These are phyloP conservation scores for Zymoseptoria brevis DNA, from an alignment of 2,329 filamentous ascomycete genomes.

Conservation along the genomic window DNA sequence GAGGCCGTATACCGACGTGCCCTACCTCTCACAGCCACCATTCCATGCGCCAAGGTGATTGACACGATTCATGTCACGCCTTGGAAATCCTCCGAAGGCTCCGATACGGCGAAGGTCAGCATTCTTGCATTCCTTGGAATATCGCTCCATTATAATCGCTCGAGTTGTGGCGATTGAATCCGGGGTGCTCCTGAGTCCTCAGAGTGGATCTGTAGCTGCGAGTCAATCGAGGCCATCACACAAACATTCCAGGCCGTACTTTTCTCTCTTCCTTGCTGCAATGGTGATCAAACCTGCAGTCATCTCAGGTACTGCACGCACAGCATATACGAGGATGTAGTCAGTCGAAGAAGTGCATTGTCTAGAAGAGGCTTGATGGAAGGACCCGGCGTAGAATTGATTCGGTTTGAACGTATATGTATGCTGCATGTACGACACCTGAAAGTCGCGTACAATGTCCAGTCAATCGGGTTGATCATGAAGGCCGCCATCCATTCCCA, in stretches of 20 bases:
- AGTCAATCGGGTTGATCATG: background rate
- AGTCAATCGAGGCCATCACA: background rate
- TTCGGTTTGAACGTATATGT: background rate
- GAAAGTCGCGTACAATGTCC: background rate
- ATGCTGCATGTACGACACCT: background rate
- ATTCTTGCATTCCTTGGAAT: background rate
- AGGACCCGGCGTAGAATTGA: background rate
- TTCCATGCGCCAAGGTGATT: background rate
- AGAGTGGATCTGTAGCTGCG: background rate
- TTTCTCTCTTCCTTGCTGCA: constrained; percentile 1
- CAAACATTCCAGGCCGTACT: background rate
- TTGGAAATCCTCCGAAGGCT: background rate
- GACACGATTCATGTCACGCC: background rate
- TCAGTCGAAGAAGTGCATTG: background rate
- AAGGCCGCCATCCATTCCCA: background rate
- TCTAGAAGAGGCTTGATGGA: background rate
- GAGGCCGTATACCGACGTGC: too few relatives aligned
- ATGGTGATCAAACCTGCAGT: constrained; percentile 9
- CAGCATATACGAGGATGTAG: background rate
- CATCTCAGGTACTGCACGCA: background rate
- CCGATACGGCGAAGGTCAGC: background rate
- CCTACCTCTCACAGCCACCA: background rate
- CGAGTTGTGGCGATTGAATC: background rate
- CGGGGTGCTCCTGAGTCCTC: background rate
- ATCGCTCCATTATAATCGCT: background rate